Evolutionary conservation across 495 filamentous ascomycete species (phyloP), one percentile per base, ranked within the genome.

Genomic region (Neurospora sp.): DNA sequence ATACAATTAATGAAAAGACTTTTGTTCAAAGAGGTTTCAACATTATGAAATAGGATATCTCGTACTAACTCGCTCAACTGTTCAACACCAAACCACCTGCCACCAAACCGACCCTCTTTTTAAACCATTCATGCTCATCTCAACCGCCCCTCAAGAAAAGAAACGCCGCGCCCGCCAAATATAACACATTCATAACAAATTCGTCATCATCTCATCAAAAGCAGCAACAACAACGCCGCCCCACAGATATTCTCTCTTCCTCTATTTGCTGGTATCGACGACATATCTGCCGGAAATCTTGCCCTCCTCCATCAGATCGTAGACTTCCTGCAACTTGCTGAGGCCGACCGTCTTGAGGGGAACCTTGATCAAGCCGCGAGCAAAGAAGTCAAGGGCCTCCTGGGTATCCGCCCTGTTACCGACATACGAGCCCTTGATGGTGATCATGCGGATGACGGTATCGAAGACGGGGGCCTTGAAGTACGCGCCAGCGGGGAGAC

Each of bases 281-380:
- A 98, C 94, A 77, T 96, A 96, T 69, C 95, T 87, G 16, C 94
- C 94, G 1, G 91, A 91, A 81, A 98, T 94, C 84, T 92, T 90
- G 73, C 88, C 89, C 80, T 89, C 85, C 73, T 89, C 80, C 91
- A 94, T 93, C 71, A 92, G 70, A 65, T 92, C 85, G 74, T 91
- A 97, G 14, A 97, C 90, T 74, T 91, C 86, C 31, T 91, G 86
- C 39, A 98, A 83, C 78, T 97, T 87, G 76, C 88, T 88, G 74
- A 98, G 82, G 1, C 93, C 93, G 69, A 90, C 88, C 40, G 86
- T 88, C 90, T 97, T 96, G 87, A 89, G 95, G 0, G 94, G 95
- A 1, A 90, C 90, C 73, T 93, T 90, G 86, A 98, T 93, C 74
- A 96, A 79, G 3, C 94, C 94, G 18, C 92, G 85, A 39, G 87